Percentiles rank a stretch among this genome's conserved stretches.
Conservation (phyloP, 2,329 filamentous ascomycete species). For the Tothia fuscella region DNA sequence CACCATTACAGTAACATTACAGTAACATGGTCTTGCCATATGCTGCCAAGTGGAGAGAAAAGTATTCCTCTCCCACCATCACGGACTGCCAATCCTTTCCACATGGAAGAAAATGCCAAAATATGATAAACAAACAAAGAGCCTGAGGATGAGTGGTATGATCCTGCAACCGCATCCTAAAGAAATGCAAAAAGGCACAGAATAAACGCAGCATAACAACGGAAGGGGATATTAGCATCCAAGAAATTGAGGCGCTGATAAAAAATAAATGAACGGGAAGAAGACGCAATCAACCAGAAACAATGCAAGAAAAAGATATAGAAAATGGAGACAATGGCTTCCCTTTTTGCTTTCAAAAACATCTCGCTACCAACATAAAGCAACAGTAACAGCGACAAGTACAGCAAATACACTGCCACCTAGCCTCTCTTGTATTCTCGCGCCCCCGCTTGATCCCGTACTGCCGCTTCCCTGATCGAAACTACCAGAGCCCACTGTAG, state of each 20-base stretch:
- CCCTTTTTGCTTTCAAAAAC: background rate
- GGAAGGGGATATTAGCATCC: background rate
- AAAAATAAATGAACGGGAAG: background rate
- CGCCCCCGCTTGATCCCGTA: slow-evolving; percentile 3
- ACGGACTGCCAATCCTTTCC: background rate
- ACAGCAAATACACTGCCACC: slow-evolving; percentile 24
- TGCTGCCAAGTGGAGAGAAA: background rate
- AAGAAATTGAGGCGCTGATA: background rate
- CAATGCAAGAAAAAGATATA: background rate
- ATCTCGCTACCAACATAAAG: slow-evolving; percentile 13
- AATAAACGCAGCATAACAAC: background rate
- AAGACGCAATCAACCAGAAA: background rate
- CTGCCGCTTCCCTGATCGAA: slow-evolving; percentile 5
- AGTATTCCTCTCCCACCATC: background rate
- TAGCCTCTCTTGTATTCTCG: slow-evolving; percentile 19
- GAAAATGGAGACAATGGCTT: background rate
- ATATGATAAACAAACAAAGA: background rate
- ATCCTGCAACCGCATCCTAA: background rate
- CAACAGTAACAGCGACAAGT: slow-evolving; percentile 20
- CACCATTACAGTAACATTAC: background rate
- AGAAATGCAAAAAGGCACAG: background rate
- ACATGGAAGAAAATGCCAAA: background rate
- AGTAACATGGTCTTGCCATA: background rate
- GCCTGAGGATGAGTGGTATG: background rate
- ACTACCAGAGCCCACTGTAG: background rate